A percentile compares a stretch with the other conserved stretches of the same genome.
phyloP scores from a whole-genome alignment of 371 early-diverging fungal species.

The Astathelohania contejeani region DNA sequence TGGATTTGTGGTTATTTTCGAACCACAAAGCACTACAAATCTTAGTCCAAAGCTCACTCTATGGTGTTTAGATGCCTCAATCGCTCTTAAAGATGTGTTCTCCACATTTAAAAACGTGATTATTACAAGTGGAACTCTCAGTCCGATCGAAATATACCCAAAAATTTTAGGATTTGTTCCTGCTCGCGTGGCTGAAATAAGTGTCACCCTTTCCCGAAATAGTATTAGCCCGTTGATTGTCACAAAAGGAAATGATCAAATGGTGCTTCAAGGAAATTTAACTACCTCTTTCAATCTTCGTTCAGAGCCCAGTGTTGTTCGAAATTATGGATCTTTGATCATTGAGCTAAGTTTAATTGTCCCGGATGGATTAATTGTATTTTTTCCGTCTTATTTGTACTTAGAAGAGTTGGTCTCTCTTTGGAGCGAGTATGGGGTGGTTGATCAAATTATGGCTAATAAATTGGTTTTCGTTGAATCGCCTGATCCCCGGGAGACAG shows the following conservation, averaged over 20 bases:
- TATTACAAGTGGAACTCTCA: constrained; percentile 94
- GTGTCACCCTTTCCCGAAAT: constrained; percentile 70
- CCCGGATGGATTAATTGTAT: constrained; percentile 93
- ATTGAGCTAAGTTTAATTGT: constrained; percentile 76
- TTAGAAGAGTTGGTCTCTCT: constrained; percentile 94
- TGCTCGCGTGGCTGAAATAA: constrained; percentile 64
- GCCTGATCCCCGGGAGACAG: constrained; percentile 92
- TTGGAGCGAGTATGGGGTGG: constrained; percentile 72
- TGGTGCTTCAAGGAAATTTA: constrained; percentile 55
- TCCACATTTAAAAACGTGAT: constrained; percentile 80
- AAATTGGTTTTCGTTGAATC: constrained; percentile 97
- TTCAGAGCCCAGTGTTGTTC: constrained; percentile 87
- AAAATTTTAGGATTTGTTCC: constrained; percentile 72
- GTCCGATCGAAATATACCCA: constrained; percentile 95
- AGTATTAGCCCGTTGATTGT: constrained; percentile 78
- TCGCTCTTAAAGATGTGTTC: constrained; percentile 87
- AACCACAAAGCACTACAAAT: constrained; percentile 82
- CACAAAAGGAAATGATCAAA: constrained; percentile 53
- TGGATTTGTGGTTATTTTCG: constrained; percentile 81
- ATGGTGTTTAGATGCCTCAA: constrained; percentile 83
- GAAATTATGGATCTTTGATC: constrained; percentile 92
- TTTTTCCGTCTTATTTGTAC: constrained; percentile 94
- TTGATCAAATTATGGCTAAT: constrained; percentile 67
- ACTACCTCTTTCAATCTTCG: constrained; percentile 87
- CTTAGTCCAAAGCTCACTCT: constrained; percentile 58